These are phyloP conservation scores for Hordeum pubiflorum DNA, from an alignment of 202 grass and related monocot species.

Conservation along the genomic window DNA sequence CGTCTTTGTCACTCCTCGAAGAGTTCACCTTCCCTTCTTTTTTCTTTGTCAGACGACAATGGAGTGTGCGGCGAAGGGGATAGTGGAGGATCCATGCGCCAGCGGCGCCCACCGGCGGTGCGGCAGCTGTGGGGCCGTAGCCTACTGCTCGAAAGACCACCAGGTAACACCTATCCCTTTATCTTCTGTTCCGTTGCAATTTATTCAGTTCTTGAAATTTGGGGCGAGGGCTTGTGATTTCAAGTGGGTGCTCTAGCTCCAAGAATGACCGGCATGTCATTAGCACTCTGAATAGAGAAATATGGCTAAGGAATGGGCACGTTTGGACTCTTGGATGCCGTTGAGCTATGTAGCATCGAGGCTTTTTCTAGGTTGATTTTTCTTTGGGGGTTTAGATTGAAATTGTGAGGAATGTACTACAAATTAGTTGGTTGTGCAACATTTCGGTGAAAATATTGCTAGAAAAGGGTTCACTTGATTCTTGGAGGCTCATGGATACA, in stretches of 20 bases:
- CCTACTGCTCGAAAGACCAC: conserved; percentile 73
- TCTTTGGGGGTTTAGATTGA: not conserved
- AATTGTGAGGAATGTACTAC: not conserved
- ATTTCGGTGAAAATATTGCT: not conserved
- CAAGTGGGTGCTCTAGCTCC: not conserved
- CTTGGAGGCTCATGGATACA: not conserved
- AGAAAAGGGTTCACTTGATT: not conserved
- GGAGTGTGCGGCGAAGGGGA: conserved; percentile 79
- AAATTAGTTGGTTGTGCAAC: not conserved
- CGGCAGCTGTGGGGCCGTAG: conserved; percentile 62
- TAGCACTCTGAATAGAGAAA: not conserved
- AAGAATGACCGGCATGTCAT: not conserved
- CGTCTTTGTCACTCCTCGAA: not conserved
- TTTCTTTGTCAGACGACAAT: not conserved
- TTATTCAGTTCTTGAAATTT: not conserved
- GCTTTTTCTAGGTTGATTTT: not conserved
- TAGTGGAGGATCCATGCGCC: conserved; percentile 43
- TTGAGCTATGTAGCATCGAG: not conserved
- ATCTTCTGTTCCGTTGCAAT: not conserved
- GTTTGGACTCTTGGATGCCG: not conserved
- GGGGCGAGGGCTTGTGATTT: not conserved
- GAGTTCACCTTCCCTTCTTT: not conserved
- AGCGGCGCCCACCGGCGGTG: conserved; percentile 47
- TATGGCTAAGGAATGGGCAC: not conserved
- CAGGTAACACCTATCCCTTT: conserved; percentile 32